Conservation (phyloP, 805 yeast genomes). For the Kazachstania psychrophila region DNA sequence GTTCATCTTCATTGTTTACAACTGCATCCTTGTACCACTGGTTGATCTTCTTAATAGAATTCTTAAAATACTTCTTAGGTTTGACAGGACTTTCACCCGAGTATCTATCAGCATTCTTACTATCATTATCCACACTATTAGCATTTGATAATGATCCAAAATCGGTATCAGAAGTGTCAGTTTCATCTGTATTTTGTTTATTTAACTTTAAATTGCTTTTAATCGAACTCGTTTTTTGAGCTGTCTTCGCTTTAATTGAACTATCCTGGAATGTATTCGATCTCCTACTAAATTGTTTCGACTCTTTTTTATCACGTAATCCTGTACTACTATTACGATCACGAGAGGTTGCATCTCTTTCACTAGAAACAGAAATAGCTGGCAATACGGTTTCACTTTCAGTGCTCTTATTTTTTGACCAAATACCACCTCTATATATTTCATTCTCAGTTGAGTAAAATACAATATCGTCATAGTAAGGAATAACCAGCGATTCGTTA, state of each 20-base stretch:
- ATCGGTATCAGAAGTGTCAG: background rate
- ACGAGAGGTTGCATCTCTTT: background rate
- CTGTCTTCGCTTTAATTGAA: background rate
- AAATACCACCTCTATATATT: constrained; percentile 84
- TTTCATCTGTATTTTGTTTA: background rate
- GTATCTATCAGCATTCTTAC: background rate
- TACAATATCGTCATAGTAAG: constrained; percentile 81
- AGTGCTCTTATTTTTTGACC: constrained; percentile 51
- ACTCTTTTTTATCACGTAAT: background rate
- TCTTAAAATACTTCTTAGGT: constrained; percentile 33
- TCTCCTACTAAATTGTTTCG: background rate
- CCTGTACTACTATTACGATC: background rate
- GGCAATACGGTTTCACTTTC: no score
- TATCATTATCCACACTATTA: constrained; percentile 4
- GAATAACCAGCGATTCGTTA: constrained; percentile 70
- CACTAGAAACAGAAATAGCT: no score
- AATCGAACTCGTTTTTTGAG: background rate
- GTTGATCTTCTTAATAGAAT: constrained; percentile 50
- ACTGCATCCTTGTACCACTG: constrained; percentile 49
- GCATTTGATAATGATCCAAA: constrained; percentile 1
- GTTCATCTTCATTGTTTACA: constrained; percentile 2
- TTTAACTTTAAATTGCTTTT: background rate
- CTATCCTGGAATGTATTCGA: background rate
- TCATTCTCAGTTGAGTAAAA: constrained; percentile 59
- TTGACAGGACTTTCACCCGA: constrained; percentile 16